Base-by-base conservation (phyloP, 163 green algal genomes). In the Chlamydomonas reinhardtii region DNA sequence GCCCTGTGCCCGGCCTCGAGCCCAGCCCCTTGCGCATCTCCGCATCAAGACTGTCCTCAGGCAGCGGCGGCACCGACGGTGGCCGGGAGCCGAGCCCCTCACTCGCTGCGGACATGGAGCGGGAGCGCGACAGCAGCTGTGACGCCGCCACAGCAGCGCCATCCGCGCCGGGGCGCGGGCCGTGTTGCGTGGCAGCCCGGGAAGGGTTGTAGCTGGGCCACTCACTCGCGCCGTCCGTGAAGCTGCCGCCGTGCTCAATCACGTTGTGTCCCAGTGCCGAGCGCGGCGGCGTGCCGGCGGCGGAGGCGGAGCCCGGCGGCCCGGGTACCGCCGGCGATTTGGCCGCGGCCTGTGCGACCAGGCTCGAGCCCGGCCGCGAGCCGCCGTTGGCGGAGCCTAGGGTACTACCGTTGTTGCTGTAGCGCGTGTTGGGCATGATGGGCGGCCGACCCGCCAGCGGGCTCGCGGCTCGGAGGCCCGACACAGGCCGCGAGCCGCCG, bases 161-260 rank as follows among this genome's bases (percentile, higher is more conserved):
- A 17, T 14, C 48, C 48, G 48, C 48, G 14, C 48, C 48, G 11
- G 48, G 48, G 48, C 48, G 48, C 48, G 48, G 48, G 11, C 48
- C 48, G 48, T 56, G 48, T 14, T 56, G 48, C 48, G 48, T 56
- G 37, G 61, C 31, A 35, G 54, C 32, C 0, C 74, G 74, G 32
- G 74, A 82, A 25, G 76, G 62, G 62, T 74, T 74, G 76, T 83
- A 83, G 76, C 76, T 83, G 62, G 76, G 76, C n/a, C 34, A 83
- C 24, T 15, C 29, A 37, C 65, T 76, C 65, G 39, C 32, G 64
- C 17, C 76, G 48, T 56, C 48, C 0, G 39, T 34, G 39, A 74
- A n/a, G 11, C 34, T 27, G 76, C 76, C 65, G 65, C 74, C 76
- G 11, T 84, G 48, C 48, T 56, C 48, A 56, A 56, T 56, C 48